A percentile compares a stretch with the other conserved stretches of the same genome.
phyloP scores from a whole-genome alignment of 495 filamentous ascomycete genomes.

The Tuber umbilicatum region DNA sequence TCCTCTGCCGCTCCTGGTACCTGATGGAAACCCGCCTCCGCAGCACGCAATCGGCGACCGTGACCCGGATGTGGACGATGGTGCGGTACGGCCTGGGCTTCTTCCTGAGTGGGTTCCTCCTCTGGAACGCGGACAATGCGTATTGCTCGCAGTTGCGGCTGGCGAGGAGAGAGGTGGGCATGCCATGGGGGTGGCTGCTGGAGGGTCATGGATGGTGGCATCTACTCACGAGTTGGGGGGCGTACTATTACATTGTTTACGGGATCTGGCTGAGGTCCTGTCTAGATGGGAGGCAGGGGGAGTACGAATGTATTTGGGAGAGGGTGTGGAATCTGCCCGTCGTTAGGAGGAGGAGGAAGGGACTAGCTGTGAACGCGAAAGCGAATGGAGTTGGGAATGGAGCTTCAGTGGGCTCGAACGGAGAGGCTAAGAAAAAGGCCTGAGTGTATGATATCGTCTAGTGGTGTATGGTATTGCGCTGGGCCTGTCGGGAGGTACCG shows the following conservation, averaged over 20 bases:
- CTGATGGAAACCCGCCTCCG: conserved; percentile 80
- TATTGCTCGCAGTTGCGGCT: conserved; percentile 65
- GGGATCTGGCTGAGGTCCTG: conserved; percentile 77
- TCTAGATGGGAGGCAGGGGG: conserved; percentile 66
- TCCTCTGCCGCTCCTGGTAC: conserved; percentile 76
- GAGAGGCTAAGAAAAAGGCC: conserved; percentile 15
- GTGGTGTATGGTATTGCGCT: neutral
- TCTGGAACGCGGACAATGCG: conserved; percentile 82
- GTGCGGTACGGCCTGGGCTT: conserved; percentile 61
- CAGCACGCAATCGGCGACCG: conserved; percentile 55
- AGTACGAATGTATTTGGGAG: conserved; percentile 70
- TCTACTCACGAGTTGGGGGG: conserved; percentile 53
- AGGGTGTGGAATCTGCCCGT: conserved; percentile 60
- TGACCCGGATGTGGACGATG: conserved; percentile 70
- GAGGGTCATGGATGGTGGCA: conserved; percentile 99
- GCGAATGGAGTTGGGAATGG: conserved; percentile 3
- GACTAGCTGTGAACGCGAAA: conserved; percentile 14
- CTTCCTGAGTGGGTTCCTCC: conserved; percentile 74
- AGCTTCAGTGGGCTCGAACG: neutral
- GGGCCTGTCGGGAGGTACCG: neutral
- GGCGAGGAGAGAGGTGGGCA: conserved; percentile 64
- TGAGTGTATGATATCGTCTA: conserved; percentile 8
- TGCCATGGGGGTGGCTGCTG: conserved; percentile 85
- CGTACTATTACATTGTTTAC: conserved; percentile 74
- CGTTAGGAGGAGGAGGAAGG: conserved; percentile 43